phyloP scores from a whole-genome alignment of 805 yeast species.

The Pichia pseudocactophila region DNA sequence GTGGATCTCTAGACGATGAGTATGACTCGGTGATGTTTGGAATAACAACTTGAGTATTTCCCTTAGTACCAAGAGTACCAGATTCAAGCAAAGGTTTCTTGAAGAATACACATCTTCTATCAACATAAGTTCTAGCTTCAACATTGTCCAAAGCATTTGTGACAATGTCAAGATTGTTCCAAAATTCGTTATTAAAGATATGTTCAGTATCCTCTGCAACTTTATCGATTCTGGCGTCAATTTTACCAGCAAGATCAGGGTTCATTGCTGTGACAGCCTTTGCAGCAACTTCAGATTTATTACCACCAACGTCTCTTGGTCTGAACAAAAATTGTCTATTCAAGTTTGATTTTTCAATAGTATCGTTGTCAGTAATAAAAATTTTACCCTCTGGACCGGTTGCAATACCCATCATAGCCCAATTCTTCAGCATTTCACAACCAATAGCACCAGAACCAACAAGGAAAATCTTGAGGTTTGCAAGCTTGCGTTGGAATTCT shows the following conservation, averaged over 20 bases:
- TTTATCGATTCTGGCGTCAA: constrained; percentile 70
- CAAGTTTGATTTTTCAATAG: constrained; percentile 90
- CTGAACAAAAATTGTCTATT: constrained; percentile 95
- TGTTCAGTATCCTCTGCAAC: constrained; percentile 92
- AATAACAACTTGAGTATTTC: constrained; percentile 93
- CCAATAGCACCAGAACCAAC: constrained; percentile 99
- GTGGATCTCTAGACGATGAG: constrained; percentile 96
- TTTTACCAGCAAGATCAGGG: constrained; percentile 70
- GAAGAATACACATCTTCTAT: constrained; percentile 91
- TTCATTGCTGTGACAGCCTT: constrained; percentile 78
- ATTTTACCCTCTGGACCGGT: constrained; percentile 85
- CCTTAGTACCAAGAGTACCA: constrained; percentile 97
- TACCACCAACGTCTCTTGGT: constrained; percentile 86
- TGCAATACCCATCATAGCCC: constrained; percentile 96
- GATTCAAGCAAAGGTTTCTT: constrained; percentile 87
- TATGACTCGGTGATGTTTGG: constrained; percentile 93
- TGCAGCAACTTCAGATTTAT: constrained; percentile 87
- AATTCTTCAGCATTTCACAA: constrained; percentile 95
- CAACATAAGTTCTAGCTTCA: constrained; percentile 96
- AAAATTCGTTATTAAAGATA: constrained; percentile 75
- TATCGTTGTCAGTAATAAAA: constrained; percentile 83
- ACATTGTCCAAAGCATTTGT: constrained; percentile 96
- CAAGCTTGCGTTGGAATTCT: constrained; percentile 61
- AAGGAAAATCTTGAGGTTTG: constrained; percentile 74
- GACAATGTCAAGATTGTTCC: constrained; percentile 79